A percentile compares a stretch with the other conserved stretches of the same genome.
Conservation (phyloP, 108 stramenopile genomes). For the Cyclotella distinguenda region DNA sequence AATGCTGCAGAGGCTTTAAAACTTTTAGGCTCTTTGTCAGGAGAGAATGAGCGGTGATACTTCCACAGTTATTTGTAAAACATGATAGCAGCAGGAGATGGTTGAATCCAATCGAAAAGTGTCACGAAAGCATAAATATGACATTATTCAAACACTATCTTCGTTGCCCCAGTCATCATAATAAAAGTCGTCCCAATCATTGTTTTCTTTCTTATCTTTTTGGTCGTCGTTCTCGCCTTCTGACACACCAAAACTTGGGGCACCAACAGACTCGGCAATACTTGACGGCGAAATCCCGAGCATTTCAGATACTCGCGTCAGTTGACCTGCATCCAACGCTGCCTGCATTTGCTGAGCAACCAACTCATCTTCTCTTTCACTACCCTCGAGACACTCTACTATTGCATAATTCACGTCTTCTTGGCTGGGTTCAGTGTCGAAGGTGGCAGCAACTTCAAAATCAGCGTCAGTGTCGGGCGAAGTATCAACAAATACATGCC, state of each 20-base stretch:
- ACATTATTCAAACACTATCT: conserved; percentile 26
- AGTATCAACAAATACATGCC: conserved; percentile 90
- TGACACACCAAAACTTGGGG: not conserved
- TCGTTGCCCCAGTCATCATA: conserved; percentile 47
- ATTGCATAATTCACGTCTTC: conserved; percentile 85
- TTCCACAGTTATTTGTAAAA: too few relatives aligned
- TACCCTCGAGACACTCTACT: conserved; percentile 87
- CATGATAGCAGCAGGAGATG: too few relatives aligned
- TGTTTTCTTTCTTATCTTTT: conserved; percentile 39
- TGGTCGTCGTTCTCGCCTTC: conserved; percentile 17
- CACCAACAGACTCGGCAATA: conserved; percentile 19
- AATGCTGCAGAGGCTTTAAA: conserved; percentile 8
- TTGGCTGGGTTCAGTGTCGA: conserved; percentile 73
- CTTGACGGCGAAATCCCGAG: conserved; percentile 48
- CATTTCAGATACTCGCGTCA: conserved; percentile 81
- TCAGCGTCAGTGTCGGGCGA: conserved; percentile 84
- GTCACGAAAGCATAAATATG: not conserved
- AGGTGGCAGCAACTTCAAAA: conserved; percentile 89
- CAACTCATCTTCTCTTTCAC: conserved; percentile 84
- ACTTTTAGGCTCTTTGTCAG: too few relatives aligned
- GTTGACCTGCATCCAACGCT: conserved; percentile 83
- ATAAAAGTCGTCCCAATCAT: conserved; percentile 54
- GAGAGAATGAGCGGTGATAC: too few relatives aligned
- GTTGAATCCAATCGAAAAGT: too few relatives aligned
- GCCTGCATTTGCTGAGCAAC: conserved; percentile 91